Evolutionary conservation across 192 early-diverging fungal species (phyloP).

Genomic region (Backusella circina): DNA sequence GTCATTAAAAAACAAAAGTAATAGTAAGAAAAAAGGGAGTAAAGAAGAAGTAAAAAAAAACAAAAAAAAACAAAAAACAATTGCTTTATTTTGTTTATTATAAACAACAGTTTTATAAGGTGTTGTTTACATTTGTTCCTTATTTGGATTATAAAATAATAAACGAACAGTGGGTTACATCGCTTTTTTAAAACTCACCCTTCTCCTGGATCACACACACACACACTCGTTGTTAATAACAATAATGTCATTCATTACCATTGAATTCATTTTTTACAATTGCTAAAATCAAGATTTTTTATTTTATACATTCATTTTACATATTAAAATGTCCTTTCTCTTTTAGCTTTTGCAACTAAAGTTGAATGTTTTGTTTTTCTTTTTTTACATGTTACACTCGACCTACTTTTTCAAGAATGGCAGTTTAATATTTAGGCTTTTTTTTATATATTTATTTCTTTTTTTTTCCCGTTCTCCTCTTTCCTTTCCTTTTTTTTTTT

Average conservation of each 20-base stretch:
- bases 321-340: background rate
- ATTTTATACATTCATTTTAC: too few relatives aligned
- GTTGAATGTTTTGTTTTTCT: too few relatives aligned
- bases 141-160: background rate
- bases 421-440: background rate
- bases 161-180: background rate
- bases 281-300: background rate
- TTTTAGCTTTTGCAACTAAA: background rate
- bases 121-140: background rate
- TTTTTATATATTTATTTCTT: background rate
- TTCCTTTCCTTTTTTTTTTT: background rate
- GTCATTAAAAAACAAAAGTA: background rate
- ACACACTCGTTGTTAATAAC: background rate
- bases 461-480: background rate
- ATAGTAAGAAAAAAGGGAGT: background rate
- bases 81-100: background rate
- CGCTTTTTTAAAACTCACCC: background rate
- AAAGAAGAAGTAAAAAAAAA: background rate
- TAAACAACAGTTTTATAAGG: background rate
- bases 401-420: background rate
- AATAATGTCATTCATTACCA: background rate
- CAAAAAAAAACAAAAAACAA: background rate
- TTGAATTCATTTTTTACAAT: background rate
- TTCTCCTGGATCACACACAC: background rate
- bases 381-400: background rate